Percentiles rank a stretch among this genome's conserved stretches.
These are phyloP conservation scores for Lactarius sanguifluus DNA, from an alignment of 768 basidiomycete genomes.

Conservation along the genomic window DNA sequence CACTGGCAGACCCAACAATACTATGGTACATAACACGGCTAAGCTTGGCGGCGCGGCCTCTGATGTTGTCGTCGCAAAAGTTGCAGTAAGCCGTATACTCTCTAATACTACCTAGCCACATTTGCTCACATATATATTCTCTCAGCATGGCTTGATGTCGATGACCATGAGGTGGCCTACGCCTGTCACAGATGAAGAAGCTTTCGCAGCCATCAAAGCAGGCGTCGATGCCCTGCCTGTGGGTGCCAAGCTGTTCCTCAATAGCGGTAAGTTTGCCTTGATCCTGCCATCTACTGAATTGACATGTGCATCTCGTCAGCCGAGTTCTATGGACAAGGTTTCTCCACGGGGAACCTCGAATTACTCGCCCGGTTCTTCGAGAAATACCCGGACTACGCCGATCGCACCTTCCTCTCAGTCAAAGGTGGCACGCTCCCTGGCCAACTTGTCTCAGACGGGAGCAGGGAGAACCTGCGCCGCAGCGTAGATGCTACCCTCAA, in stretches of 20 bases:
- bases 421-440: slow-evolving; percentile 38
- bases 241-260: slow-evolving; percentile 51
- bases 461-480: slow-evolving; percentile 45
- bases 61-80: slow-evolving; percentile 40
- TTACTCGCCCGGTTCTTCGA: slow-evolving; percentile 51
- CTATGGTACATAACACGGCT: slow-evolving; percentile 37
- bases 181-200: slow-evolving; percentile 55
- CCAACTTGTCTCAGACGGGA: slow-evolving; percentile 31
- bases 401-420: slow-evolving; percentile 49
- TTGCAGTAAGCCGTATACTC: slow-evolving; percentile 37
- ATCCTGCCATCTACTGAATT: not conserved
- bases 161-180: slow-evolving; percentile 53
- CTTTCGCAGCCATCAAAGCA: slow-evolving; percentile 61
- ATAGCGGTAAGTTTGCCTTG: slow-evolving; percentile 41
- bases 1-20: not conserved
- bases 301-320: slow-evolving; percentile 33
- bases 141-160: slow-evolving; percentile 53
- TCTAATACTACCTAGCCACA: not conserved
- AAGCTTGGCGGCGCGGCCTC: slow-evolving; percentile 44
- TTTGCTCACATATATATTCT: not conserved
- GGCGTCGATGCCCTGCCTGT: slow-evolving; percentile 44
- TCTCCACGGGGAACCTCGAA: slow-evolving; percentile 46
- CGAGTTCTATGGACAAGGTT: slow-evolving; percentile 56
- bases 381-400: slow-evolving; percentile 44
- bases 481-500: slow-evolving; percentile 47